Evolutionary conservation across 129 eudicot genomes (phyloP).

Genomic region (Mikania micrantha): DNA sequence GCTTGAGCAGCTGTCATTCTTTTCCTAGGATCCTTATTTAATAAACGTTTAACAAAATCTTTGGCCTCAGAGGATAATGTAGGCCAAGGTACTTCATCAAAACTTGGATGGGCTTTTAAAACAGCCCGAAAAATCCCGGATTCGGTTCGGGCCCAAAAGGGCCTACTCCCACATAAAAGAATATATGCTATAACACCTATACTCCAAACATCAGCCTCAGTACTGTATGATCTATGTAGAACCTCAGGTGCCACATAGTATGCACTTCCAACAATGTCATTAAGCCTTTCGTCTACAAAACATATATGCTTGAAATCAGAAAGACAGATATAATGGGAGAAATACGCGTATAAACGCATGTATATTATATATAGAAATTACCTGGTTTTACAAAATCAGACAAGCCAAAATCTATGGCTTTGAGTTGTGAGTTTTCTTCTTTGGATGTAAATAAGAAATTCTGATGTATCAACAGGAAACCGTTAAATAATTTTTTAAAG

Average conservation of each 20-base stretch:
- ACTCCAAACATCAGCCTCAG: conserved; percentile 31
- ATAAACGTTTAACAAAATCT: conserved; percentile 77
- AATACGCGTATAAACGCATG: not conserved
- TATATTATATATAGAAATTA: conserved; percentile 9
- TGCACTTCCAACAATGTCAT: conserved; percentile 54
- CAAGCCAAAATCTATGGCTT: conserved; percentile 91
- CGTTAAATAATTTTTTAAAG: not conserved
- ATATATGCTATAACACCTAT: conserved; percentile 61
- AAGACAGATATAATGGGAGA: not conserved
- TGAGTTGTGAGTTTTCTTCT: conserved; percentile 70
- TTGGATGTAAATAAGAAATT: conserved; percentile 74
- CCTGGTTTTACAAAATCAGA: conserved; percentile 97
- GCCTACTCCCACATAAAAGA: conserved; percentile 38
- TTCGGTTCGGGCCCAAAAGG: conserved; percentile 37
- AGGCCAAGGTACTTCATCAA: conserved; percentile 51
- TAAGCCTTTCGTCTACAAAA: conserved; percentile 80
- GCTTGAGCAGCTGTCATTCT: conserved; percentile 97
- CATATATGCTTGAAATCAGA: conserved; percentile 7
- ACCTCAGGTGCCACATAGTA: conserved; percentile 36
- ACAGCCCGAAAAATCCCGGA: conserved; percentile 36
- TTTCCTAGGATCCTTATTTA: conserved; percentile 85
- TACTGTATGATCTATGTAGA: conserved; percentile 27
- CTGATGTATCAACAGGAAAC: conserved; percentile 39
- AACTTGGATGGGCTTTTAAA: conserved; percentile 33
- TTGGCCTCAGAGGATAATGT: conserved; percentile 66